A percentile compares a stretch with the other conserved stretches of the same genome.
These are phyloP conservation scores for Globisporangium polare DNA, from an alignment of 352 stramenopile species.

Conservation along the genomic window DNA sequence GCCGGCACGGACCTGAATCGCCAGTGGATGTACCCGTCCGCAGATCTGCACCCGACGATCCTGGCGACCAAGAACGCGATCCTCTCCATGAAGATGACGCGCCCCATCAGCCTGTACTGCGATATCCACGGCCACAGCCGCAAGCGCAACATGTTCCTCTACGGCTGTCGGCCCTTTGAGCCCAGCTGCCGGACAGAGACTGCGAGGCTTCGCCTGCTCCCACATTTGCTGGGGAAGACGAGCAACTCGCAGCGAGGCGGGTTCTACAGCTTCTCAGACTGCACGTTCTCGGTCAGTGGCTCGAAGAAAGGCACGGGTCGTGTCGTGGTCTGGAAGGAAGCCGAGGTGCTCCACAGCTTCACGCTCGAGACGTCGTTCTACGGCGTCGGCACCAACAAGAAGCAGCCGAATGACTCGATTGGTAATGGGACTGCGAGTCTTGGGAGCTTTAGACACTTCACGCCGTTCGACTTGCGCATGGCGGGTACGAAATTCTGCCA, in stretches of 20 bases:
- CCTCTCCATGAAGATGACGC: conserved; percentile 33
- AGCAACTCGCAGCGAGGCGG: conserved; percentile 33
- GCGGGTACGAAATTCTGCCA: conserved; percentile 54
- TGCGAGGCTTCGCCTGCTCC: conserved; percentile 57
- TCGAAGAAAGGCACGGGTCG: conserved; percentile 63
- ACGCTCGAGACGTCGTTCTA: conserved; percentile 80
- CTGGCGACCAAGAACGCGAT: conserved; percentile 74
- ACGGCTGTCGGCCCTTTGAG: conserved; percentile 61
- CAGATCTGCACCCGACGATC: conserved; percentile 72
- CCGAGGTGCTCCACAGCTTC: conserved; percentile 69
- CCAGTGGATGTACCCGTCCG: conserved; percentile 51
- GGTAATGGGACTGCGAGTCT: not conserved
- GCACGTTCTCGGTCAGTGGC: conserved; percentile 61
- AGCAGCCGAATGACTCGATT: conserved; percentile 18
- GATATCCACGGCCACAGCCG: conserved; percentile 89
- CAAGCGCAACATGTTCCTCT: conserved; percentile 90
- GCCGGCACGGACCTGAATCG: conserved; percentile 88
- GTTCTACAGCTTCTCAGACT: conserved; percentile 66
- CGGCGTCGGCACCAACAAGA: conserved; percentile 35
- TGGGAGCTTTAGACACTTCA: conserved; percentile 35
- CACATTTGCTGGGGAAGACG: conserved; percentile 62
- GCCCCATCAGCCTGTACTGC: conserved; percentile 70
- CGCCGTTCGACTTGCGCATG: conserved; percentile 38
- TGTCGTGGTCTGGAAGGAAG: conserved; percentile 63
- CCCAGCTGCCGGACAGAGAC: conserved; percentile 35